phyloP scores from a whole-genome alignment of 352 stramenopile genomes.

The Globisporangium iwayamae region DNA sequence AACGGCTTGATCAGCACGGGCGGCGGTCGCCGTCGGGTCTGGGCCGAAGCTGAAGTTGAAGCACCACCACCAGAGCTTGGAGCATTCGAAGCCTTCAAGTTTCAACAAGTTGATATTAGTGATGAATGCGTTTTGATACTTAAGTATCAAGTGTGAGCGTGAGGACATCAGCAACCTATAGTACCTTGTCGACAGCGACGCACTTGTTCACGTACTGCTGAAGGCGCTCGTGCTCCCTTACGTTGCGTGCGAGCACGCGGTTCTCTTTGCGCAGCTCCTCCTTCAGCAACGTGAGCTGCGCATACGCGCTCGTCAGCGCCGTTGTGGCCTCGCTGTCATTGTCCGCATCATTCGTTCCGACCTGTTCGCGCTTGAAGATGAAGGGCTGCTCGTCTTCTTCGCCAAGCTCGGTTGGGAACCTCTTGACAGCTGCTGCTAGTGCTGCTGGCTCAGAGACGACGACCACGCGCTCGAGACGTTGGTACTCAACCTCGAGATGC shows the following conservation, averaged over 20 bases:
- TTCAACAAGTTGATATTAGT: not conserved
- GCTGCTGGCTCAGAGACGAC: not conserved
- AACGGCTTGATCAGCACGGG: not conserved
- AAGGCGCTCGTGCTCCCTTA: not conserved
- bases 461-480: not conserved
- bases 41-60: not conserved
- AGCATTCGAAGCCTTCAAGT: not conserved
- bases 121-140: not conserved
- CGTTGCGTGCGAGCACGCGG: not conserved
- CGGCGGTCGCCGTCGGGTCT: not conserved
- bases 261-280: not conserved
- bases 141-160: not conserved
- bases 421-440: not conserved
- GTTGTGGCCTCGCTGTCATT: not conserved
- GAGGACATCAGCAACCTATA: not conserved
- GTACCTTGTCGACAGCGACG: not conserved
- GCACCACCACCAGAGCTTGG: not conserved
- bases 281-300: slow-evolving; percentile 1
- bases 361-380: not conserved
- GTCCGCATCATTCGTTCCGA: not conserved
- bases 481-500: not conserved
- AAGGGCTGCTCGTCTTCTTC: not conserved
- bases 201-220: not conserved
- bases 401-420: not conserved
- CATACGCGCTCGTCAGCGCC: not conserved